Conservation (phyloP, 192 early-diverging fungal species). For the Lobulomyces angularis region DNA sequence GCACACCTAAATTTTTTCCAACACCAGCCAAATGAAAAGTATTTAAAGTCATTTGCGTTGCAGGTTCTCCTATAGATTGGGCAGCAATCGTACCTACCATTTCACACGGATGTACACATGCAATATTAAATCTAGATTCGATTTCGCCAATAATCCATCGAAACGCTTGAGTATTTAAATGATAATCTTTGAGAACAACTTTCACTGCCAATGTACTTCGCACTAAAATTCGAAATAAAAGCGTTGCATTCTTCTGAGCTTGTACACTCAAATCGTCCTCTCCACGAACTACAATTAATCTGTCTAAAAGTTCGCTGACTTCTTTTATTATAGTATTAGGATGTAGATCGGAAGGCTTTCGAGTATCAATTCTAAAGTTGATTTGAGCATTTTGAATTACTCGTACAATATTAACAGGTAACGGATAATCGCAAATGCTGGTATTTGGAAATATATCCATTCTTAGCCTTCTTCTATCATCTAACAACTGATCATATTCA, state of each 20-base stretch:
- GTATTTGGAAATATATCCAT: conserved; percentile 68
- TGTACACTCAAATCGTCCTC: conserved; percentile 72
- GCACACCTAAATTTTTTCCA: conserved; percentile 91
- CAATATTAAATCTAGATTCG: conserved; percentile 75
- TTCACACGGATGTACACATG: conserved; percentile 87
- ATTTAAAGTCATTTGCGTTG: conserved; percentile 99
- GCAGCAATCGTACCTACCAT: conserved; percentile 97
- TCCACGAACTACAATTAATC: conserved; percentile 71
- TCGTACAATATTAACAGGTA: conserved; percentile 82
- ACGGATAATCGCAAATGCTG: conserved; percentile 53
- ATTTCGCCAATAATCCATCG: conserved; percentile 92
- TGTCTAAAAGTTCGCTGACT: conserved; percentile 58
- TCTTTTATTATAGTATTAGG: conserved; percentile 67
- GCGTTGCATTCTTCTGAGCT: conserved; percentile 85
- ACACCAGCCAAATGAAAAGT: conserved; percentile 99
- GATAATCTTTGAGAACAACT: conserved; percentile 82
- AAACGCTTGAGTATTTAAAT: conserved; percentile 74
- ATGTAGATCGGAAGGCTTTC: conserved; percentile 73
- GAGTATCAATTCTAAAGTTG: conserved; percentile 70
- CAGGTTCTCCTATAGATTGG: conserved; percentile 98
- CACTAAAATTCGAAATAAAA: conserved; percentile 77
- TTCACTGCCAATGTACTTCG: conserved; percentile 71
- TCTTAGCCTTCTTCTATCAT: conserved; percentile 67
- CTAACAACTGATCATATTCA: conserved; percentile 63
- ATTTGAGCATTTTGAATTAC: conserved; percentile 84